These are phyloP conservation scores for Tinospora cordifolia DNA, from an alignment of 164 flowering plant species.

Conservation along the genomic window DNA sequence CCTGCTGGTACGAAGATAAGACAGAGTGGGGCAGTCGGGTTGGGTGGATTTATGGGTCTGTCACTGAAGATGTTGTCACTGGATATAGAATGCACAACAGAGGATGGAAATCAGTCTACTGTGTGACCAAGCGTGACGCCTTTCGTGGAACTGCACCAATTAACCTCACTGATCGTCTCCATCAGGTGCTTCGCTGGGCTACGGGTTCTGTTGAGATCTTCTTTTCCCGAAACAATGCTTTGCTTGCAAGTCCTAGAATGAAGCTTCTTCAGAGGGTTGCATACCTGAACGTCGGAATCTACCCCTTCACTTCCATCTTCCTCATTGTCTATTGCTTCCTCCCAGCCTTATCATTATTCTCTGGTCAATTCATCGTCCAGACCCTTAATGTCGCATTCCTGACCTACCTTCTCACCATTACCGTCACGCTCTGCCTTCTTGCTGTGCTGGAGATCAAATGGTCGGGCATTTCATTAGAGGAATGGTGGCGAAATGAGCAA, in stretches of 20 bases:
- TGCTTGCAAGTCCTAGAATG: slow-evolving; percentile 48
- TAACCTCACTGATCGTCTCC: slow-evolving; percentile 75
- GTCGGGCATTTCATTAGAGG: slow-evolving; percentile 69
- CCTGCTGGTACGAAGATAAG: slow-evolving; percentile 80
- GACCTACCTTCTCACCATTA: slow-evolving; percentile 53
- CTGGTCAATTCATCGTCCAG: slow-evolving; percentile 74
- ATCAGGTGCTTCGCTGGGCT: slow-evolving; percentile 94
- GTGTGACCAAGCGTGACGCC: slow-evolving; percentile 73
- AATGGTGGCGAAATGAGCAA: slow-evolving; percentile 94
- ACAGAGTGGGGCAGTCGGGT: slow-evolving; percentile 78
- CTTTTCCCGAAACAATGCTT: slow-evolving; percentile 79
- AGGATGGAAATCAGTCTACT: slow-evolving; percentile 79
- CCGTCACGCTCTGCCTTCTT: slow-evolving; percentile 52
- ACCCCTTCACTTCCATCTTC: slow-evolving; percentile 76
- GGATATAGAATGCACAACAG: slow-evolving; percentile 80
- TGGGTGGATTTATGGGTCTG: slow-evolving; percentile 88
- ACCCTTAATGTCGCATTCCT: slow-evolving; percentile 59
- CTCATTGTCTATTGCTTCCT: slow-evolving; percentile 79
- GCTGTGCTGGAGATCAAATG: slow-evolving; percentile 81
- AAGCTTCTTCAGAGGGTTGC: slow-evolving; percentile 63
- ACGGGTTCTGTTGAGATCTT: slow-evolving; percentile 86
- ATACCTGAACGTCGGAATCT: slow-evolving; percentile 69
- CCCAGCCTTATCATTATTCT: slow-evolving; percentile 71
- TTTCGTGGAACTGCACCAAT: slow-evolving; percentile 87
- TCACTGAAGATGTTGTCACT: slow-evolving; percentile 80